Evolutionary conservation across 352 stramenopile genomes (phyloP), one percentile per base, ranked within the genome.

Genomic region (Phytopythium kandeliae): DNA sequence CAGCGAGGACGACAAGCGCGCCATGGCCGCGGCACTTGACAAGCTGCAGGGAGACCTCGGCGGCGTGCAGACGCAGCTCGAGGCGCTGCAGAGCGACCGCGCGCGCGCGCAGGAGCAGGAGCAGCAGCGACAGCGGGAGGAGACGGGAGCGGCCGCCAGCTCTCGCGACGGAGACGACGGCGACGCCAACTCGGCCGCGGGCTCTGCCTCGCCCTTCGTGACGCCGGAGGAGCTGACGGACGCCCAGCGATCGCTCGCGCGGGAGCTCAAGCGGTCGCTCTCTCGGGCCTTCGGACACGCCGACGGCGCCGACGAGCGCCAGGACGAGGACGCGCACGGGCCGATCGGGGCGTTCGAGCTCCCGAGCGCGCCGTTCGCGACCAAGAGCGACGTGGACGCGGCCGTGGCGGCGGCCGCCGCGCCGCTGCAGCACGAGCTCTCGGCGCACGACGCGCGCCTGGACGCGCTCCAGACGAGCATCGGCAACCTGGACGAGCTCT

Each of bases 1-100:
- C n/a, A 57, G 60, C n/a, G 63, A 89, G 41, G 66, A 55, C 2
- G 66, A 86, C 26, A 90, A 89, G 54, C 67, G 78, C 44, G 50
- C 75, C 7, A 66, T 84, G 52, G 61, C 62, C n/a, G 45, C 59
- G 7, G 60, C 73, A 4, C 53, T 92, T 19, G 48, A 71, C 3
- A 54, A 67, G 15, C 62, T 92, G 25, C 70, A 81, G 48, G 67
- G 65, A 26, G 57, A 82, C 44, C 60, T 92, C 3, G 61, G 62
- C 9, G 55, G 61, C 13, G 68, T 90, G 52, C 56, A 85, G 38
- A 49, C 48, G 16, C 68, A 89, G 46, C 53, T 86, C 4, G 55
- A 69, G 30, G 54, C 64, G 28, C 43, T 73, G 3, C 62, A 76
- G 53, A 48, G 35, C 31, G 43, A 44, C 11, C 41, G 62, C 3